Conservation (phyloP, 2,329 filamentous ascomycete genomes). For the Fusarium secorum region DNA sequence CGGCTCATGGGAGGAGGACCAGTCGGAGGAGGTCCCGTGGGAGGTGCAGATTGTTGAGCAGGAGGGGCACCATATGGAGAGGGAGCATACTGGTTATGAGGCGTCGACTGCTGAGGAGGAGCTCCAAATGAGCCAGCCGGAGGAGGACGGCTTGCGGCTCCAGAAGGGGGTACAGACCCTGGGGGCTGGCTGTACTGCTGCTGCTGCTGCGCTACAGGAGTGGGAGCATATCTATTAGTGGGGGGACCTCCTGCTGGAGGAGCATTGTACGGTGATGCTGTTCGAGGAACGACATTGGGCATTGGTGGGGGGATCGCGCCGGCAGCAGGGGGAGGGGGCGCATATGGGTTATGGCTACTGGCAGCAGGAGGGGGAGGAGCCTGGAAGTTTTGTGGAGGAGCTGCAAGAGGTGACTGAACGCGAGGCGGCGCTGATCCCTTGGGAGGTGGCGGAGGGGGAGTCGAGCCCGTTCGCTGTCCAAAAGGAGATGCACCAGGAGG, state of each 20-base stretch:
- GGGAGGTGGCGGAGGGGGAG: conserved; percentile 82
- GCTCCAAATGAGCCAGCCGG: conserved; percentile 54
- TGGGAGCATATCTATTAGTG: conserved; percentile 77
- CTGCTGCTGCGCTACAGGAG: conserved; percentile 63
- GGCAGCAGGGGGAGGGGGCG: conserved; percentile 64
- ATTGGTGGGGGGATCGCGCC: conserved; percentile 69
- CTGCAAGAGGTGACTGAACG: conserved; percentile 74
- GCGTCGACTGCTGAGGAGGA: conserved; percentile 56
- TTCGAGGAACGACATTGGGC: conserved; percentile 72
- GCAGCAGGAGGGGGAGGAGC: conserved; percentile 57
- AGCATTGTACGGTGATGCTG: conserved; percentile 85
- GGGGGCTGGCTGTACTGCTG: conserved; percentile 55
- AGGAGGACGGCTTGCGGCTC: conserved; percentile 55
- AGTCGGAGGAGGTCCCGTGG: conserved; percentile 50
- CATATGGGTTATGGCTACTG: conserved; percentile 67
- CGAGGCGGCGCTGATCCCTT: conserved; percentile 77
- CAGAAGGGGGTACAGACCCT: conserved; percentile 50
- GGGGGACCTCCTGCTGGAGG: conserved; percentile 75
- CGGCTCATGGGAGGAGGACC: conserved; percentile 46
- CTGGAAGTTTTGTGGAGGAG: conserved; percentile 60
- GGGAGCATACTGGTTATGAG: conserved; percentile 68
- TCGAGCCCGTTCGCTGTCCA: conserved; percentile 67
- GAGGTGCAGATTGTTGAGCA: conserved; percentile 51
- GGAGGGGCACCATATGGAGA: conserved; percentile 54
- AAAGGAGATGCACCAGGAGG: conserved; percentile 60